phyloP scores from a whole-genome alignment of 2,329 filamentous ascomycete species.

The Aspergillus sp. region DNA sequence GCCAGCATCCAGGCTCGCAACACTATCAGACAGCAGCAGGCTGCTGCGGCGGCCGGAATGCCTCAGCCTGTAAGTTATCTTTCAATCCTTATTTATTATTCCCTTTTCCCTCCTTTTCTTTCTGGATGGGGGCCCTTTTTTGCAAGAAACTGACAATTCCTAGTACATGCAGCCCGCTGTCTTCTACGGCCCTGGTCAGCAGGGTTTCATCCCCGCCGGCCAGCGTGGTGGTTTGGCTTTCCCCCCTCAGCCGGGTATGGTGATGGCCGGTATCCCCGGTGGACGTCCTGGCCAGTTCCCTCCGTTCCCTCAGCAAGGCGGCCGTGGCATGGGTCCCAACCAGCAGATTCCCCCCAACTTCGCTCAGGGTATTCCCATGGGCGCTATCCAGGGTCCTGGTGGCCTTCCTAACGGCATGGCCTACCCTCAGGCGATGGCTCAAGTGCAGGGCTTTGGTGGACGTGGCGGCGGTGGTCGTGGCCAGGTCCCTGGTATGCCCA shows the following conservation, averaged over 20 bases:
- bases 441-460: constrained; percentile 61
- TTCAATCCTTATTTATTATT: too few relatives aligned
- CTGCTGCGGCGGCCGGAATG: constrained; percentile 81
- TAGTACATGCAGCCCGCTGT: constrained; percentile 80
- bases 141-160: constrained; percentile 8
- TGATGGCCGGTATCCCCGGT: constrained; percentile 62
- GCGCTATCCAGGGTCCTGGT: constrained; percentile 53
- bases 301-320: constrained; percentile 75
- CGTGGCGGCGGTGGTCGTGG: constrained; percentile 63
- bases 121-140: too few relatives aligned
- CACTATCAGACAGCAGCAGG: constrained; percentile 96
- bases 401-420: constrained; percentile 70
- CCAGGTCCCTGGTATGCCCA: constrained; percentile 59
- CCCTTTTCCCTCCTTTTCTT: too few relatives aligned
- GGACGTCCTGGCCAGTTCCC: constrained; percentile 82
- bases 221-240: constrained; percentile 56
- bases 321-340: constrained; percentile 71
- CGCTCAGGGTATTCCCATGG: constrained; percentile 59
- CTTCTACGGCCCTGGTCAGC: constrained; percentile 74
- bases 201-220: constrained; percentile 48
- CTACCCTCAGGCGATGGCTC: constrained; percentile 69
- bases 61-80: constrained; percentile 48
- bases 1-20: constrained; percentile 98
- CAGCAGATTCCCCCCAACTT: constrained; percentile 87
- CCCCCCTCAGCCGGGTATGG: constrained; percentile 46